Evolutionary conservation across 805 yeast species (phyloP).

Genomic region (Yamadazyma akitaensis): DNA sequence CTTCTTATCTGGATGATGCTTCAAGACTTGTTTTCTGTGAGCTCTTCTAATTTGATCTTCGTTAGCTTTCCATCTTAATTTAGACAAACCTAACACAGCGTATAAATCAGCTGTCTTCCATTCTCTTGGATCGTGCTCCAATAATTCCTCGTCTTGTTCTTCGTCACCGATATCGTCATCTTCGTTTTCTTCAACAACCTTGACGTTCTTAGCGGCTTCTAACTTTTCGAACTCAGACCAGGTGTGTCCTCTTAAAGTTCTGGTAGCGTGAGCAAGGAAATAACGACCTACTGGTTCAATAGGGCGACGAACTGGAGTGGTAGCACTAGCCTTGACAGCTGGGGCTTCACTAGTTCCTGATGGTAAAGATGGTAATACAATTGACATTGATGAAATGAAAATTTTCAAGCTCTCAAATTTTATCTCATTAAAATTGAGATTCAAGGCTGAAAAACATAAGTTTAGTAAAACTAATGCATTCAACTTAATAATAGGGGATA

Average conservation of each 20-base stretch:
- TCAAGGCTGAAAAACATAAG: neutral
- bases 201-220: conserved; percentile 86
- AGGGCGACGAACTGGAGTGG: conserved; percentile 70
- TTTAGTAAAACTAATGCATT: too few relatives aligned
- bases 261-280: conserved; percentile 93
- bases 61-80: conserved; percentile 86
- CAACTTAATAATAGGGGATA: too few relatives aligned
- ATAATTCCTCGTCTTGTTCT: conserved; percentile 64
- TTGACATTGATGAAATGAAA: conserved; percentile 25
- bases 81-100: conserved; percentile 91
- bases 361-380: conserved; percentile 51
- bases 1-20: conserved; percentile 98
- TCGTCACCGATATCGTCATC: conserved; percentile 73
- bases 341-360: conserved; percentile 34
- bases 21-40: conserved; percentile 93
- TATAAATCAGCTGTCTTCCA: conserved; percentile 97
- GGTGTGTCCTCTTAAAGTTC: conserved; percentile 94
- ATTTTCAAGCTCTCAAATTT: neutral
- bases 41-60: conserved; percentile 94
- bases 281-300: conserved; percentile 96
- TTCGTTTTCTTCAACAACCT: conserved; percentile 57
- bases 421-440: neutral
- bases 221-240: conserved; percentile 96
- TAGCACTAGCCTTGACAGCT: conserved; percentile 46
- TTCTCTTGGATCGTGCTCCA: conserved; percentile 92